Evolutionary conservation across 805 yeast genomes (phyloP), one percentile per base, ranked within the genome.

Genomic region (Kurtzmaniella fragi): DNA sequence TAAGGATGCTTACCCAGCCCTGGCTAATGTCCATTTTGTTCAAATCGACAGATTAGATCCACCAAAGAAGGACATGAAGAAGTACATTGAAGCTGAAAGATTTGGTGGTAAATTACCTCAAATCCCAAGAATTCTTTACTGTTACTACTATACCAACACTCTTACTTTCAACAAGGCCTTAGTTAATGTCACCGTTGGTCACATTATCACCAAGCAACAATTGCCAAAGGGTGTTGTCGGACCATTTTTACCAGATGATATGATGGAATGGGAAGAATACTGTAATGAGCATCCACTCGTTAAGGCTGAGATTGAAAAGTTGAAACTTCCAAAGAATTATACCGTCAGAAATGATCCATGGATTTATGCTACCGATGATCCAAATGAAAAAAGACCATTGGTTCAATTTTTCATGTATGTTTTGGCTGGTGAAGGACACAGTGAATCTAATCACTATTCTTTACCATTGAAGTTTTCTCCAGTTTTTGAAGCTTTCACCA

Each of bases 351-450:
- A 73, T 54, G 91, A 84, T 57, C 87, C 90, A 38, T 85, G 95
- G 95, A 85, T 84, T 73, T 84, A 85, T 57, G 95, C 91, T 53
- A 80, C 88, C 27, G 88, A 82, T 55, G 80, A 78, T 50, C 64
- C 75, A 35, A 62, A 71, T 43, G 85, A 80, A 54, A 67, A 58
- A 32, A 74, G 81, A 59, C 75, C 79, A n/a, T 65, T 80, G 67
- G 67, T 80, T 46, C 89, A 82, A 64, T 80, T 81, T 59, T 82
- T 80, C 69, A 80, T 83, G 80, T 85, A 85, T 62, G 72, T 84
- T 54, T 70, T 73, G 48, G 79, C 75, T 42, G 77, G 84, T 46
- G 61, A 76, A 53, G 73, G 71, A 28, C 84, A 85, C 65, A 57
- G 77, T 35, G 85, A 82, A 58, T 78, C 85, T 4, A 83, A 83